Evolutionary conservation across 192 early-diverging fungal genomes (phyloP), one percentile per base, ranked within the genome.

Genomic region (Linnemannia hyalina): DNA sequence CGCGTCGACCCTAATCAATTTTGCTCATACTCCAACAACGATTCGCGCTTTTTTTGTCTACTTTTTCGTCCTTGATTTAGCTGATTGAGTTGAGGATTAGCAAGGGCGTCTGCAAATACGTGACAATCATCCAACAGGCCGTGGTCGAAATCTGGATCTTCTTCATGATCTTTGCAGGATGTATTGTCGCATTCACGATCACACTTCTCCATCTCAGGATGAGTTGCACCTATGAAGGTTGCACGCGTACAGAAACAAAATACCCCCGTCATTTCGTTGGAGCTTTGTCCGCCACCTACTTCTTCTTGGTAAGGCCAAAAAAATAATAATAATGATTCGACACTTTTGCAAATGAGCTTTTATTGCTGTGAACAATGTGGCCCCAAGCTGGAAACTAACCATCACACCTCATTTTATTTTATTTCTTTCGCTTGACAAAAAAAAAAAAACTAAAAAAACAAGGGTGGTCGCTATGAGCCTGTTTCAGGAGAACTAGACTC

Each of bases 31-130:
- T 29, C 32, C 26, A 26, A 13, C n/a, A 11, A 13, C n/a, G 16
- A 13, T 26, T 49, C 32, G 11, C 35, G 40, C 73, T 20, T 74
- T 70, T 0, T 70, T 40, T 1, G 8, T 40, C n/a, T 46, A 4
- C 8, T 38, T 35, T 22, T 41, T 20, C 15, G 16, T 13, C 18
- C 16, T 49, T 15, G 16, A 49, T 49, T 49, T 57, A 78, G 77
- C 35, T 78, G 36, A 40, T 72, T 23, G 77, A 78, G 38, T 52
- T 78, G 9, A 41, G 77, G n/a, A 57, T 78, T 23, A 78, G 40
- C 26, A 55, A 42, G 40, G 36, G 46, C 36, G 77, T 78, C 1
- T 78, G 77, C 52, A 70, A 78, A 11, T 72, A 54, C 22, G 69
- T 78, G 1, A 57, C 69, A 20, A 78, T 71, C 32, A 78, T 78